Evolutionary conservation across 306 rosid genomes (phyloP), one percentile per base, ranked within the genome.

Genomic region (Adenanthera pavonina): DNA sequence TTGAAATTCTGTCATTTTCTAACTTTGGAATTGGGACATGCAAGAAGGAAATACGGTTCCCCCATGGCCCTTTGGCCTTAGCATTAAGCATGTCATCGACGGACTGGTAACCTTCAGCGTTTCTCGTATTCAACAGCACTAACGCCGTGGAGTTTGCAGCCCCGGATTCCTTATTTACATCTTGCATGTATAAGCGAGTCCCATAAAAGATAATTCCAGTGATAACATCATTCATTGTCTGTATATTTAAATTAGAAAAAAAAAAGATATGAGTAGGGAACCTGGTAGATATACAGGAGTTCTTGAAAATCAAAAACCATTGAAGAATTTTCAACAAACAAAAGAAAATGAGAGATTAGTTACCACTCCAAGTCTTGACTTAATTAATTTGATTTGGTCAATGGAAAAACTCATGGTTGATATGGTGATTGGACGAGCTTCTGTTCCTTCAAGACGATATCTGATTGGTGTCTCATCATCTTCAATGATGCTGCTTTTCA

Each of bases 81-180:
- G 30, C 30, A 25, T 25, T 25, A 25, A 25, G 30, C 30, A 25
- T 25, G 30, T 25, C 30, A 25, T 25, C 30, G 30, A 25, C 30
- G 30, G 30, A 25, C 30, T 25, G 30, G 30, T 25, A 25, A 12
- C 78, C 87, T 10, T 84, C 85, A 61, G 76, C 20, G 74, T 43
- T 88, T 76, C 97, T 87, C 8, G 94, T 92, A 56, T 92, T 92
- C 10, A 92, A 78, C 74, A 88, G 48, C 41, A 87, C 90, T 80
- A 92, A 67, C 41, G 94, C 89, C 0, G 91, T 84, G 17, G 91
- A 87, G 8, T 81, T n/a, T 13, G 90, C 25, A 4, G 76, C 73
- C 64, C 66, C 88, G 65, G 91, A 84, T 67, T 92, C 62, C 0
- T 65, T 49, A 52, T 72, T 75, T 36, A 57, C 62, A 5, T 85